Conservation (phyloP, 768 basidiomycete genomes). For the Boletus rufocinnamomeus region DNA sequence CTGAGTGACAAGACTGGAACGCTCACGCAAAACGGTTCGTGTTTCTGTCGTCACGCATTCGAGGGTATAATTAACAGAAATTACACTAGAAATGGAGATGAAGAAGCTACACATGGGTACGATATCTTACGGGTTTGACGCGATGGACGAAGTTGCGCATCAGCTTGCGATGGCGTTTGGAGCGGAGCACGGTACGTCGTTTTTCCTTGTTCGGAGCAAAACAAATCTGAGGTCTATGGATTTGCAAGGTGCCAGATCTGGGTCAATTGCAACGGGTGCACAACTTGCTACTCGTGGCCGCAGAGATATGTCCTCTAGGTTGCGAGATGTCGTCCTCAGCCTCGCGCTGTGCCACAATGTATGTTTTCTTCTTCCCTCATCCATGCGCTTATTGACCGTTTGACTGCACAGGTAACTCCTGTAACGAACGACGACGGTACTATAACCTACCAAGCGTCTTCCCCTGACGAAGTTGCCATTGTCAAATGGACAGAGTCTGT, state of each 20-base stretch:
- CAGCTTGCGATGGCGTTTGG: slow-evolving; percentile 88
- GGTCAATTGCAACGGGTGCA: slow-evolving; percentile 70
- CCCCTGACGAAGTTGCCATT: slow-evolving; percentile 98
- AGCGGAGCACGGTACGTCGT: slow-evolving; percentile 52
- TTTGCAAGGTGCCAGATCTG: slow-evolving; percentile 47
- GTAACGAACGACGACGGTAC: slow-evolving; percentile 92
- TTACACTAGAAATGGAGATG: slow-evolving; percentile 91
- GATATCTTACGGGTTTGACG: slow-evolving; percentile 93
- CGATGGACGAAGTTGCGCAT: slow-evolving; percentile 98
- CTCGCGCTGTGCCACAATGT: slow-evolving; percentile 97
- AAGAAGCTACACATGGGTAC: slow-evolving; percentile 99
- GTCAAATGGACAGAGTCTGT: slow-evolving; percentile 97
- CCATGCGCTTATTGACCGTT: background rate
- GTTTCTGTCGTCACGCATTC: background rate
- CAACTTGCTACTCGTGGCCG: slow-evolving; percentile 86
- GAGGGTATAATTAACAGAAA: background rate
- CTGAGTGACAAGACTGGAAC: slow-evolving; percentile 99
- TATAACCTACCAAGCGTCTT: slow-evolving; percentile 97
- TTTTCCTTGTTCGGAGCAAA: background rate
- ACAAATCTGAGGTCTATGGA: background rate
- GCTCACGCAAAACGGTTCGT: slow-evolving; percentile 90
- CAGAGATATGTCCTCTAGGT: slow-evolving; percentile 91
- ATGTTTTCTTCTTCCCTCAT: slow-evolving; percentile 25
- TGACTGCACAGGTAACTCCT: slow-evolving; percentile 82
- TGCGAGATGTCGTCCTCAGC: slow-evolving; percentile 90